Evolutionary conservation across 768 basidiomycete species (phyloP), one percentile per base, ranked within the genome.

Genomic region (Rhodotorula babjevae): DNA sequence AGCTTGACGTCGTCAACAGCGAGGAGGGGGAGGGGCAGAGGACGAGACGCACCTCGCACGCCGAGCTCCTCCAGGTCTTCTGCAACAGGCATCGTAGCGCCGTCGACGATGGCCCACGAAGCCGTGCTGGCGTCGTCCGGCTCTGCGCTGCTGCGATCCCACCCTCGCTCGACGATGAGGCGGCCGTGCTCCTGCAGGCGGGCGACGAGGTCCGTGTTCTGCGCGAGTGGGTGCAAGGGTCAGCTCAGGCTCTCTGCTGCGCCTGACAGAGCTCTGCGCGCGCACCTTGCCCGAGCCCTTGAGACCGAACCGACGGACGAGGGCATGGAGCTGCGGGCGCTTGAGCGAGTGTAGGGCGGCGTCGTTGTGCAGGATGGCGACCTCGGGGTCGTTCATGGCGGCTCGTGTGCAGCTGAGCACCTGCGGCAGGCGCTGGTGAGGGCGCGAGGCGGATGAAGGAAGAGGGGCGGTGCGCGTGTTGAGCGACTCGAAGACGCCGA

Each of bases 201-300:
- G 11, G 16, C 27, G n/a, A 71, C 50, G 50, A 71, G 52, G 4
- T 71, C 69, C 0, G 57, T 33, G 46, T 71, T 71, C 69, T 69
- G 68, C 23, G 15, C 5, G 9, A 36, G 36, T 4, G 36, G 2
- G 21, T 21, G 21, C n/a, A 19, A 27, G n/a, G 27, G 25, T 27
- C 49, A 50, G 49, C 47, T 23, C 47, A n/a, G n/a, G n/a, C n/a
- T n/a, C n/a, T n/a, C n/a, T n/a, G n/a, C n/a, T n/a, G n/a, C n/a
- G n/a, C n/a, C n/a, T n/a, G n/a, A n/a, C n/a, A n/a, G n/a, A n/a
- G n/a, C n/a, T n/a, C n/a, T n/a, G n/a, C n/a, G n/a, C n/a, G 25
- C 61, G 29, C 46, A 69, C 68, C 68, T 71, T 71, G 60, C 69
- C 69, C n/a, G 21, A 21, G 5, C 44, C 65, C 27, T 50, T 55